These are phyloP conservation scores for Tulasnella sp. DNA, from an alignment of 768 basidiomycete species.

Conservation along the genomic window DNA sequence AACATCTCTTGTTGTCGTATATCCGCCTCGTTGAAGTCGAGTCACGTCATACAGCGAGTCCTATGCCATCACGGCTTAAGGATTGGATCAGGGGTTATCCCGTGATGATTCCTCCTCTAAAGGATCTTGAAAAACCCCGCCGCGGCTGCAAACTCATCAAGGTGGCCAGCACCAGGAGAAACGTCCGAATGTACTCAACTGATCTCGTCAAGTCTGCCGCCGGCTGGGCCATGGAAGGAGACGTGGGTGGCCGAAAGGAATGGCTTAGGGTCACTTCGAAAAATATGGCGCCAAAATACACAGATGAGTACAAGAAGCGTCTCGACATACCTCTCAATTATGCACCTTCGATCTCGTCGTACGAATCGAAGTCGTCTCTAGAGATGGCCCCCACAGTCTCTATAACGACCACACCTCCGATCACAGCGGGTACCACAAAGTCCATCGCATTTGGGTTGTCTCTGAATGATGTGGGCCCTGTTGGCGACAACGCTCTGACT, in stretches of 20 bases:
- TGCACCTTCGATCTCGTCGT: constrained; percentile 7
- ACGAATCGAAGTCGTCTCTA: constrained; percentile 1
- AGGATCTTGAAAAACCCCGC: constrained; percentile 41
- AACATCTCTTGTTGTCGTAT: constrained; percentile 84
- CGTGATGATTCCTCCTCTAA: constrained; percentile 54
- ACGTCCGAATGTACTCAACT: constrained; percentile 75
- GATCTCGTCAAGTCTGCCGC: constrained; percentile 64
- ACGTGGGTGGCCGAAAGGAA: constrained; percentile 50
- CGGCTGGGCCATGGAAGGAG: constrained; percentile 38
- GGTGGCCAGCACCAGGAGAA: constrained; percentile 61
- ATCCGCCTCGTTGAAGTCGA: constrained; percentile 65
- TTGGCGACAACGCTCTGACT: not conserved
- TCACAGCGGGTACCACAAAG: not conserved
- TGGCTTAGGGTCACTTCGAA: constrained; percentile 53
- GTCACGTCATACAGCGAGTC: constrained; percentile 33
- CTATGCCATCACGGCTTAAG: constrained; percentile 74
- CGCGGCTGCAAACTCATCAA: constrained; percentile 67
- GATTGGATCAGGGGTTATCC: constrained; percentile 90
- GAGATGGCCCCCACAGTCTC: not conserved
- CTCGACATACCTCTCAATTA: constrained; percentile 47
- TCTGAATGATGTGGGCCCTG: not conserved
- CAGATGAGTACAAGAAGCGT: constrained; percentile 62
- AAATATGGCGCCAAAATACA: constrained; percentile 47
- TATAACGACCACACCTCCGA: not conserved
- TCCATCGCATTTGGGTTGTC: not conserved